Percentiles rank a stretch among this genome's conserved stretches.
phyloP scores from a whole-genome alignment of 78 protist species.

The Tieghemostelium lacteum region DNA sequence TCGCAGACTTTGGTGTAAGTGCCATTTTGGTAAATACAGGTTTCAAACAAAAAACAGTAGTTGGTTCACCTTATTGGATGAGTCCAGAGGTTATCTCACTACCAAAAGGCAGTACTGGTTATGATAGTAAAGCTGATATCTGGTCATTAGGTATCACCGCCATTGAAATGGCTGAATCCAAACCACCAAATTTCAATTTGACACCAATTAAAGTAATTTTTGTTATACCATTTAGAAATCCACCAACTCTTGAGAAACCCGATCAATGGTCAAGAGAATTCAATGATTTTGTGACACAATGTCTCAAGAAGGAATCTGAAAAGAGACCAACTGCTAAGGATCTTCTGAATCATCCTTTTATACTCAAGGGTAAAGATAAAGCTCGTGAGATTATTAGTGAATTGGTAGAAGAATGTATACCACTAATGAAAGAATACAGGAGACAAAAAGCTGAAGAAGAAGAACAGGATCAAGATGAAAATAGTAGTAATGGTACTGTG shows the following conservation, averaged over 20 bases:
- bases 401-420: constrained; percentile 49
- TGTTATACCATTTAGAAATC: constrained; percentile 79
- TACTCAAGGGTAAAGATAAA: constrained; percentile 27
- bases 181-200: constrained; percentile 88
- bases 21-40: constrained; percentile 72
- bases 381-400: constrained; percentile 14
- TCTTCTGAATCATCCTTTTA: constrained; percentile 52
- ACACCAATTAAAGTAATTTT: constrained; percentile 89
- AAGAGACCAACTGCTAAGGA: constrained; percentile 63
- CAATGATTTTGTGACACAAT: constrained; percentile 48
- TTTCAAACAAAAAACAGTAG: constrained; percentile 76
- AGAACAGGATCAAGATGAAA: constrained; percentile 24
- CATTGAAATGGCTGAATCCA: constrained; percentile 90
- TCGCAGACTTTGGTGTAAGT: constrained; percentile 86
- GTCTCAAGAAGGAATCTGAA: constrained; percentile 72
- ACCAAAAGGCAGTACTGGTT: constrained; percentile 56
- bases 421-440: constrained; percentile 66
- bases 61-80: constrained; percentile 90
- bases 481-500: not conserved
- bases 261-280: constrained; percentile 70
- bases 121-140: constrained; percentile 86
- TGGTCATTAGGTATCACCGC: constrained; percentile 94
- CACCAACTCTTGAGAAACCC: constrained; percentile 85
- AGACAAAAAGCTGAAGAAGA: constrained; percentile 59
- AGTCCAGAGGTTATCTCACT: constrained; percentile 86